phyloP scores from a whole-genome alignment of 1,284 basidiomycete genomes.

The Heterobasidion occidentale region DNA sequence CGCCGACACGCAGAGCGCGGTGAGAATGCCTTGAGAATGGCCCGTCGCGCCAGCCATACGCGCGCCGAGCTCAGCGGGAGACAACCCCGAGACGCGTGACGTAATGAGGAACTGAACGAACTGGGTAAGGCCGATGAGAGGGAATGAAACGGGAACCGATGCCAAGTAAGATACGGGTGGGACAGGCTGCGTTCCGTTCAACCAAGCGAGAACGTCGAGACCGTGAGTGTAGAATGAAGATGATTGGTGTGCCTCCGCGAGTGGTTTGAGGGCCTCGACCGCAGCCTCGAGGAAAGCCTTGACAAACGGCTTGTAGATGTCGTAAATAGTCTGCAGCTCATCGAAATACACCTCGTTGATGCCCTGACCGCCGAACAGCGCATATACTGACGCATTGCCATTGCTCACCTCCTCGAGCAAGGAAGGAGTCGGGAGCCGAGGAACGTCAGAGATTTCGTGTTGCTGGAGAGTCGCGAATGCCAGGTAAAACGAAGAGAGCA shows the following conservation, averaged over 20 bases:
- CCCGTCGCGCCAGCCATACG: conserved; percentile 86
- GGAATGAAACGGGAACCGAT: conserved; percentile 91
- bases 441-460: conserved; percentile 49
- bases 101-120: conserved; percentile 87
- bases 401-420: conserved; percentile 67
- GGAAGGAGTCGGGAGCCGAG: conserved; percentile 61
- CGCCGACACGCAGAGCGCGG: conserved; percentile 82
- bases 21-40: conserved; percentile 95
- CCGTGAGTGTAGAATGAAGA: conserved; percentile 76
- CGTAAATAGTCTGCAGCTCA: conserved; percentile 87
- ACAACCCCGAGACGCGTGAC: conserved; percentile 67
- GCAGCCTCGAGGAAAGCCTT: conserved; percentile 60
- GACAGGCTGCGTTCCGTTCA: conserved; percentile 59
- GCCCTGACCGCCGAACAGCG: conserved; percentile 97
- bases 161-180: conserved; percentile 88
- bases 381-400: conserved; percentile 80
- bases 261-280: conserved; percentile 68
- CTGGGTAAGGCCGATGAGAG: conserved; percentile 94
- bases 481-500: conserved; percentile 78
- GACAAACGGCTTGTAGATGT: conserved; percentile 87
- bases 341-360: conserved; percentile 98
- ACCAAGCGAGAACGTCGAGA: conserved; percentile 81
- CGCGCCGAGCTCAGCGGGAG: conserved; percentile 74
- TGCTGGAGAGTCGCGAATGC: conserved; percentile 71
- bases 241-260: conserved; percentile 57